phyloP scores from a whole-genome alignment of 2,329 filamentous ascomycete genomes.

The Pseudogymnoascus sp. region DNA sequence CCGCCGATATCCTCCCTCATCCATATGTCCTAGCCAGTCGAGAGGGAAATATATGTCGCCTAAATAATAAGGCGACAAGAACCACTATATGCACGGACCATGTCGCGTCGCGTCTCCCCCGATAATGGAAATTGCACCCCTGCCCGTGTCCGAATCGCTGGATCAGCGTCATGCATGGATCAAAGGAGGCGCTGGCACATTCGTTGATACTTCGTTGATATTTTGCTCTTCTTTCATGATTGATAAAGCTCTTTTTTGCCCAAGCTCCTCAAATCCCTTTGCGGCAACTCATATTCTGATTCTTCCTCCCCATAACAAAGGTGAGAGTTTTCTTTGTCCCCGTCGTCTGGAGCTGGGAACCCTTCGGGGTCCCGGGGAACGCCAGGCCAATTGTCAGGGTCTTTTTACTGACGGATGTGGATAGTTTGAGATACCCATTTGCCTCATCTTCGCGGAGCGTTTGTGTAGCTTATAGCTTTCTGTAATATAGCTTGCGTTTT shows the following conservation, averaged over 20 bases:
- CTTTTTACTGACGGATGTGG: neutral
- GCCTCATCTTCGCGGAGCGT: neutral
- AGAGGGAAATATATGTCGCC: neutral
- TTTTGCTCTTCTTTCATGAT: neutral
- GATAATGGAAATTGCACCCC: conserved; percentile 3
- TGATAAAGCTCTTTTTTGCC: neutral
- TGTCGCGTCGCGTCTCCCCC: conserved; percentile 5
- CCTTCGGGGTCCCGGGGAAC: neutral
- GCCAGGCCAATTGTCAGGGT: neutral
- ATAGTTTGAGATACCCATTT: conserved; percentile 1
- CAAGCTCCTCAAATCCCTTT: neutral
- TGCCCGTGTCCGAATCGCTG: neutral
- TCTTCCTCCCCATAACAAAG: neutral
- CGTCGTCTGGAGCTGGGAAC: neutral
- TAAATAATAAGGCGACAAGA: neutral
- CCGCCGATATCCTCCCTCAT: neutral
- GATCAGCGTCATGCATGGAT: neutral
- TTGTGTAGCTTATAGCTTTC: neutral
- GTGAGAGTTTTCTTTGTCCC: conserved; percentile 1
- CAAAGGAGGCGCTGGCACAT: neutral
- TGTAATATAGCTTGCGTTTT: neutral
- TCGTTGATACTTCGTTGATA: neutral
- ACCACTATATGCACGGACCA: neutral
- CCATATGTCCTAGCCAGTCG: neutral
- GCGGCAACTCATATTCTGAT: neutral